Base-by-base conservation (phyloP, 495 filamentous ascomycete genomes). In the Aspergillus avenaceus region DNA sequence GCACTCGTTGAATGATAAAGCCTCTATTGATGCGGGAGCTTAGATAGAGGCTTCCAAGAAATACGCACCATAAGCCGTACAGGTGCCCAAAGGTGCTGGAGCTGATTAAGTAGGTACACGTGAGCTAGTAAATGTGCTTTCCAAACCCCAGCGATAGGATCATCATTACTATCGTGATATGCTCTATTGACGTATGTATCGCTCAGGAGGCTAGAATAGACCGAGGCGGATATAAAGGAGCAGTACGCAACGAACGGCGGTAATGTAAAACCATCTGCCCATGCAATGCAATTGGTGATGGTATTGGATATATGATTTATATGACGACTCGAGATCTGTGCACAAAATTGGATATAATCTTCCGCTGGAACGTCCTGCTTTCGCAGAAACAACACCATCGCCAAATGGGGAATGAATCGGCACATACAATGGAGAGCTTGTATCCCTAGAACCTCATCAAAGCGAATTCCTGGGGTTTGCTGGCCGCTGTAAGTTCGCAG, bases 181-280 rank as follows among this genome's bases (percentile, higher is more conserved):
- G 25, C 13, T 8, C 19, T 12, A 8, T 38, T 21, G 16, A 38
- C n/a, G 5, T 38, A 38, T 38, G 18, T 38, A 8, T 18, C 6
- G n/a, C n/a, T 16, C n/a, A 36, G 12, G 8, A 14, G 18, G 32
- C 12, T 36, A 7, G 18, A 12, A 14, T 32, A 46, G 2, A 44
- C 41, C 11, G 41, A 44, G n/a, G 9, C 27, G 8, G 44, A 46
- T 5, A 36, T n/a, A 19, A 46, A 46, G 21, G 44, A 21, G 21
- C 44, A 32, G 25, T 46, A 46, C 24, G 44, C 44, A n/a, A 36
- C 44, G 19, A 46, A 46, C 2, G 44, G 44, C 12, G 44, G 44
- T 6, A 46, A 22, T 12, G 28, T 28, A 29, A 22, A 23, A 23
- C 23, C 7, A 8, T 8, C 1, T 25, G 27, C 3, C 12, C 27